phyloP scores from a whole-genome alignment of 2,329 filamentous ascomycete genomes.

The Allantophomopsis lycopodina region DNA sequence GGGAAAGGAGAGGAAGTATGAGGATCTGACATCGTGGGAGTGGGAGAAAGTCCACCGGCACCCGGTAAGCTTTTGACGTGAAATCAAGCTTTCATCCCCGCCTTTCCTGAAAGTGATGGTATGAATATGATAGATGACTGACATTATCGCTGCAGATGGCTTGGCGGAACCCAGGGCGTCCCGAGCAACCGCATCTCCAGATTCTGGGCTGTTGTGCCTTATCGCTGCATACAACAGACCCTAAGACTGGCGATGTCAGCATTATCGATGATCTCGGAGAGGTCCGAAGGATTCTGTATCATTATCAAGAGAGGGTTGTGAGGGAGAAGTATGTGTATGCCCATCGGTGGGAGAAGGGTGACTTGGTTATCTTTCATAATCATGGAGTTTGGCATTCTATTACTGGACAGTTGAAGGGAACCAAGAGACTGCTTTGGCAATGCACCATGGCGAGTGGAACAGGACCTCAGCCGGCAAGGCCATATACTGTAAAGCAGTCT shows the following conservation, averaged over 20 bases:
- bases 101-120: no score
- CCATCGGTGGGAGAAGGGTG: constrained; percentile 16
- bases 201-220: constrained; percentile 13
- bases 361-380: constrained; percentile 20
- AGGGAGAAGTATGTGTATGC: constrained; percentile 18
- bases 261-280: constrained; percentile 9
- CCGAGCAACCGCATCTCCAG: constrained; percentile 10
- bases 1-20: constrained; percentile 6
- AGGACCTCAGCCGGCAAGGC: neutral
- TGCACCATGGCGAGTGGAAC: neutral
- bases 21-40: constrained; percentile 8
- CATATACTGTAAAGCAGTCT: no score
- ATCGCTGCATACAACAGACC: constrained; percentile 9
- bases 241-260: constrained; percentile 6
- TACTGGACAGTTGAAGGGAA: neutral
- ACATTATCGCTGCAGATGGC: constrained; percentile 4
- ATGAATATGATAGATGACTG: no score
- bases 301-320: constrained; percentile 12
- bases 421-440: neutral
- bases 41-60: constrained; percentile 12
- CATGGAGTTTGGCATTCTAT: constrained; percentile 19
- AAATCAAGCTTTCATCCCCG: no score
- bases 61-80: constrained; percentile 2
- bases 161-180: constrained; percentile 6
- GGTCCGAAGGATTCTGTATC: constrained; percentile 13